Evolutionary conservation across 768 basidiomycete genomes (phyloP).

Genomic region (Boletus edulis): DNA sequence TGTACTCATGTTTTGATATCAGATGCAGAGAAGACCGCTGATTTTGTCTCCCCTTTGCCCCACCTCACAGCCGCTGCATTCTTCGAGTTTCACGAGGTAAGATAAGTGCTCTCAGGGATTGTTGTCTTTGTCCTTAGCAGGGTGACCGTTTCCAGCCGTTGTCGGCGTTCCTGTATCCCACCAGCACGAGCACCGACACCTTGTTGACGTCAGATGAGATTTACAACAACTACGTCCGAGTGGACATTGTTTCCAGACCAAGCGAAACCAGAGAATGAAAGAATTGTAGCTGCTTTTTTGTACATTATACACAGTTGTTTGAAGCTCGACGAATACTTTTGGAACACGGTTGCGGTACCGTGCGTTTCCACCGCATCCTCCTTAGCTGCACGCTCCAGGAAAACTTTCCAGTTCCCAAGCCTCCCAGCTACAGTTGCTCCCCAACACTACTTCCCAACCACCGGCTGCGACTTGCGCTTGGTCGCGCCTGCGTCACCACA

Average conservation of each 20-base stretch:
- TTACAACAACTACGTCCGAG: constrained; percentile 69
- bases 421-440: constrained; percentile 1
- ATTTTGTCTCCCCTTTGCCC: not conserved
- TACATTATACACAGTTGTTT: no score
- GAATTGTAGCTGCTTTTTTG: not conserved
- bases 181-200: constrained; percentile 55
- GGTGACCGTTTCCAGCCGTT: constrained; percentile 39
- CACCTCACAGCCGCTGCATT: constrained; percentile 53
- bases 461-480: not conserved
- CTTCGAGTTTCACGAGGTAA: constrained; percentile 66
- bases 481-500: not conserved
- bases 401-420: constrained; percentile 7
- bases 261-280: constrained; percentile 13
- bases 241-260: constrained; percentile 41
- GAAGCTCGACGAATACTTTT: no score
- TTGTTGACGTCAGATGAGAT: constrained; percentile 67
- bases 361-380: not conserved
- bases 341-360: no score
- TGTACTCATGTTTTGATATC: constrained; percentile 35
- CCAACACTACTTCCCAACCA: constrained; percentile 3
- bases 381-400: not conserved
- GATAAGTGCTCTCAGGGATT: not conserved
- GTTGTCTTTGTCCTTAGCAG: not conserved
- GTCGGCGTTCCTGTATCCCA: constrained; percentile 63
- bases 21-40: not conserved